These are phyloP conservation scores for Pseudocercospora fijiensis DNA, from an alignment of 2,329 filamentous ascomycete species.

Conservation along the genomic window DNA sequence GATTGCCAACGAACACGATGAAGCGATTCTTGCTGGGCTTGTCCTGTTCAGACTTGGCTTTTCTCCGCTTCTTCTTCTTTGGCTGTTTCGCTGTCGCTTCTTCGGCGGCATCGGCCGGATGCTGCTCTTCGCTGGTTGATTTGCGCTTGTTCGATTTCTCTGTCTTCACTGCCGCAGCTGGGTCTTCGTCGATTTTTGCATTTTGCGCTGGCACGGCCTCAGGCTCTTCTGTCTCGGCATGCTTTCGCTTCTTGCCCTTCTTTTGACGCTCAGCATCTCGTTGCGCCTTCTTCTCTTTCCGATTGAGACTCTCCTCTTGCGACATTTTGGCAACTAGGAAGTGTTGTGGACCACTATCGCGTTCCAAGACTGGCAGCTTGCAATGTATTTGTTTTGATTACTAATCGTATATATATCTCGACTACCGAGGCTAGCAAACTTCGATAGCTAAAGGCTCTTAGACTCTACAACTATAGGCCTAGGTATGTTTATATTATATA, in stretches of 20 bases:
- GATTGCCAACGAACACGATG: constrained; percentile 83
- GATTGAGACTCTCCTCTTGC: constrained; percentile 29
- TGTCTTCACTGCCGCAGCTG: constrained; percentile 22
- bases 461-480: too few relatives aligned
- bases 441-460: too few relatives aligned
- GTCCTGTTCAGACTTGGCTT: constrained; percentile 13
- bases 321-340: constrained; percentile 34
- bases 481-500: too few relatives aligned
- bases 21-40: constrained; percentile 57
- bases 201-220: constrained; percentile 19
- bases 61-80: constrained; percentile 21
- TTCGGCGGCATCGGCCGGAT: constrained; percentile 26
- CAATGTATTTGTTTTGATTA: too few relatives aligned
- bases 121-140: constrained; percentile 19
- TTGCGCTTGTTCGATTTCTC: constrained; percentile 17
- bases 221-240: constrained; percentile 26
- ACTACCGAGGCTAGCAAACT: too few relatives aligned
- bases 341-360: too few relatives aligned
- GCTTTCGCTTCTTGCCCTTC: constrained; percentile 40
- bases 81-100: constrained; percentile 22
- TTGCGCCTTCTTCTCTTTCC: constrained; percentile 40
- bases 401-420: too few relatives aligned
- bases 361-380: too few relatives aligned
- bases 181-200: constrained; percentile 22
- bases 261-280: constrained; percentile 38